These are phyloP conservation scores for Clonostachys chloroleuca DNA, from an alignment of 2,329 filamentous ascomycete species.

Conservation along the genomic window DNA sequence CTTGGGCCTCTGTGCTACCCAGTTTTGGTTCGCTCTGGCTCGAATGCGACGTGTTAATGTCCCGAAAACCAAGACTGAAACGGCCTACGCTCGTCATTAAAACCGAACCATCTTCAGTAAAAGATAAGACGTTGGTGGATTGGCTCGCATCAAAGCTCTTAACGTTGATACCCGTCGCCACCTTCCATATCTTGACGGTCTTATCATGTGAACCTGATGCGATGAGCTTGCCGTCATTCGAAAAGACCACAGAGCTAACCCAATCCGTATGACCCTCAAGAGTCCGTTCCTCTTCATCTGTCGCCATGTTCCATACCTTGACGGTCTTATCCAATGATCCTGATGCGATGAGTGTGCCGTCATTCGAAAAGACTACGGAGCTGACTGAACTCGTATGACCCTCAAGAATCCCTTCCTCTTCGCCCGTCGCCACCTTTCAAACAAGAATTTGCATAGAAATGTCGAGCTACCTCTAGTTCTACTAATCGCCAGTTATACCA, in stretches of 20 bases:
- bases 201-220: conserved; percentile 6
- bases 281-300: neutral
- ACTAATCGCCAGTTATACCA: no score
- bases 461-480: no score
- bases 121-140: no score
- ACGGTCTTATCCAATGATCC: conserved; percentile 1
- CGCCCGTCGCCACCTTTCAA: conserved; percentile 2
- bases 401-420: conserved; percentile 1
- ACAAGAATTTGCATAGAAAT: no score
- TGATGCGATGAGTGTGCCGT: conserved; percentile 4
- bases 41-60: no score
- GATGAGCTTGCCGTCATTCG: conserved; percentile 2
- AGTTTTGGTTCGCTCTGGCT: no score
- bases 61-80: no score
- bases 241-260: conserved; percentile 9
- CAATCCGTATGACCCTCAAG: conserved; percentile 1
- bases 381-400: neutral
- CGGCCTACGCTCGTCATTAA: no score
- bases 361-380: conserved; percentile 11
- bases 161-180: conserved; percentile 2
- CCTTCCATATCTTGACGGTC: conserved; percentile 9
- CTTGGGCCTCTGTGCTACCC: no score
- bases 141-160: no score
- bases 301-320: conserved; percentile 4
- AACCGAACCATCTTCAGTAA: no score